A percentile compares a stretch with the other conserved stretches of the same genome.
Evolutionary conservation across 1,284 basidiomycete genomes (phyloP).

Genomic region (Caloboletus inedulis): DNA sequence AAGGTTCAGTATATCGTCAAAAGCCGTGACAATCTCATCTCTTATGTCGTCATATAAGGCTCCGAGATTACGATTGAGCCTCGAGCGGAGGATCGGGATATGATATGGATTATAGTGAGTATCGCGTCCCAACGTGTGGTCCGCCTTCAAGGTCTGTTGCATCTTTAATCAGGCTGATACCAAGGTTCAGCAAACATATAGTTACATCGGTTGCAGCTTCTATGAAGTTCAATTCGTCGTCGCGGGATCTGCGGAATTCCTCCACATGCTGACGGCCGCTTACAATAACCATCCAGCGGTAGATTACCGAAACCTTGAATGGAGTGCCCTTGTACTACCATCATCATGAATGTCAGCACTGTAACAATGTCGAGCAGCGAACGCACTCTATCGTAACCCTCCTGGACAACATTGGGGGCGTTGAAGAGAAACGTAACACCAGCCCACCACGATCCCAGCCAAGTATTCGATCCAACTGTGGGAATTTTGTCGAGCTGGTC

Average conservation of each 20-base stretch:
- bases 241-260: conserved; percentile 40
- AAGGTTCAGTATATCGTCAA: conserved; percentile 27
- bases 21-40: conserved; percentile 34
- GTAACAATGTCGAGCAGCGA: background rate
- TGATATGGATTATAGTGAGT: conserved; percentile 31
- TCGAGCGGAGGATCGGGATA: conserved; percentile 21
- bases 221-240: conserved; percentile 26
- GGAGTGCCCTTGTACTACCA: conserved; percentile 35
- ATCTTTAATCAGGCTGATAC: background rate
- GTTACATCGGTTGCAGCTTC: conserved; percentile 11
- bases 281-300: conserved; percentile 42
- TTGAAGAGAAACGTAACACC: conserved; percentile 10
- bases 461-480: conserved; percentile 22
- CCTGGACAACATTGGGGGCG: conserved; percentile 15
- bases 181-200: too few species aligned
- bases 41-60: conserved; percentile 26
- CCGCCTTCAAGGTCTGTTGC: background rate
- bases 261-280: conserved; percentile 37
- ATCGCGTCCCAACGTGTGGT: conserved; percentile 23
- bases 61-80: conserved; percentile 33
- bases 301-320: conserved; percentile 42
- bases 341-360: background rate
- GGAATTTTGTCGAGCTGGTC: conserved; percentile 22
- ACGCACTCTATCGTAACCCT: conserved; percentile 26
- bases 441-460: conserved; percentile 21